phyloP scores from a whole-genome alignment of 2,329 filamentous ascomycete genomes.

The Sporothrix luriei region DNA sequence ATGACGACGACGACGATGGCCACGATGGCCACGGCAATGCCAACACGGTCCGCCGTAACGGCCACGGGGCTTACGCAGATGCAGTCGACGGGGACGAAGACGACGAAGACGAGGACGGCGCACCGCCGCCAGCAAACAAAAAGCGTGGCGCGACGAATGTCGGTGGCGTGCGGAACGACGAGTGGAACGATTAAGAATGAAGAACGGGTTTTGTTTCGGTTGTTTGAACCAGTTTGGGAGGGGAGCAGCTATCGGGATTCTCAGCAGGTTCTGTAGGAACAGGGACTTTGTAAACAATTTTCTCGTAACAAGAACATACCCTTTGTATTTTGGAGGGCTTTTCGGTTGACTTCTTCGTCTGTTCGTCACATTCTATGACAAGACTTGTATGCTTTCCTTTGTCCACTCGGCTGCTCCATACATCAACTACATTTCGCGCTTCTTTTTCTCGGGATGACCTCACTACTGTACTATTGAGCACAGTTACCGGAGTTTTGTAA shows the following conservation, averaged over 20 bases:
- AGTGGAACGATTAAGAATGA: constrained; percentile 35
- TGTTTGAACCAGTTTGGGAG: not conserved
- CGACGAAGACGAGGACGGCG: constrained; percentile 54
- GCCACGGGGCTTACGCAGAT: constrained; percentile 19
- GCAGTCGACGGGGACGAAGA: constrained; percentile 53
- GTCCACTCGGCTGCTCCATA: not conserved
- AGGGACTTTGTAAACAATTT: not conserved
- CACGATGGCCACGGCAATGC: constrained; percentile 37
- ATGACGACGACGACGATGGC: constrained; percentile 46
- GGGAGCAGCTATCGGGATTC: not conserved
- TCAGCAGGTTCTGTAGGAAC: not conserved
- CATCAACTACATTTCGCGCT: not conserved
- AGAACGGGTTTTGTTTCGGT: not conserved
- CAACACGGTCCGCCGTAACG: constrained; percentile 53
- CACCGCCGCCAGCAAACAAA: constrained; percentile 30
- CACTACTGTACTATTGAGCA: no score
- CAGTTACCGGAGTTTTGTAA: no score
- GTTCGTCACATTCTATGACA: not conserved
- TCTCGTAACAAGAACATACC: not conserved
- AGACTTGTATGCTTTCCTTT: not conserved
- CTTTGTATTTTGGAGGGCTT: not conserved
- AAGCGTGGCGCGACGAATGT: constrained; percentile 1
- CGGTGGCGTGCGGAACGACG: constrained; percentile 37
- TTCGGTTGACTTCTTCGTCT: not conserved
- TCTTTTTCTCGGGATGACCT: not conserved